Base-by-base conservation (phyloP, 192 early-diverging fungal genomes). In the Backusella australiensis region DNA sequence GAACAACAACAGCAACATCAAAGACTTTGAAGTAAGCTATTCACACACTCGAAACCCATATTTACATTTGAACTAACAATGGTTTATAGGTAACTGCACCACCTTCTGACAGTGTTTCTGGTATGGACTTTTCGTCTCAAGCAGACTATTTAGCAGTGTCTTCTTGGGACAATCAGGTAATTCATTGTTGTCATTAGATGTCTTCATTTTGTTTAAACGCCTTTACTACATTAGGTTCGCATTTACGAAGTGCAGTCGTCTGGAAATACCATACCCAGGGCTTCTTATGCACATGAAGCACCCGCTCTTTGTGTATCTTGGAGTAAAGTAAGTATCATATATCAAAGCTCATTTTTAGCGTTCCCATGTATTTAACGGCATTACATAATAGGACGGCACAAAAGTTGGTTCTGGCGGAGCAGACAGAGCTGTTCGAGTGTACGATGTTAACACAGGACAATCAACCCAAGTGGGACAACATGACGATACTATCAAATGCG, bases 351-450 rank as follows among this genome's bases (percentile, higher is more conserved):
- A 29, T 26, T 29, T 14, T 12, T 63, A 1, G 23, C 2, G 15
- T 11, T 0, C 12, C 1, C 23, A 63, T 29, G 7, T 29, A 12
- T 63, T 63, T 29, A 29, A 63, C 4, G 0, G 12, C 29, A 29
- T 29, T 63, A 3, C 4, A 29, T 63, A 63, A 63, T 84, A 97
- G 94, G 96, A 97, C 73, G 97, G 97, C 67, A 91, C 88, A 56
- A 96, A 94, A 79, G 81, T 98, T 21, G 85, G 92, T n/a, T 97
- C 97, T 34, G 96, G 93, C 17, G 96, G 96, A 21, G 91, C 93
- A 52, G 97, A 99, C 82, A 98, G 96, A 75, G 90, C 91, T 9
- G 96, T 85, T 39, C 89, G 92, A 38, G 86, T 97, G 83, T 88
- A 96, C 77, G 96, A 99, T 81, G 69, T 96, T 12, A 65, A 86